A percentile compares a stretch with the other conserved stretches of the same genome.
Evolutionary conservation across 1,139 yeast genomes (phyloP).

Genomic region (Saccharomyces hybrid): DNA sequence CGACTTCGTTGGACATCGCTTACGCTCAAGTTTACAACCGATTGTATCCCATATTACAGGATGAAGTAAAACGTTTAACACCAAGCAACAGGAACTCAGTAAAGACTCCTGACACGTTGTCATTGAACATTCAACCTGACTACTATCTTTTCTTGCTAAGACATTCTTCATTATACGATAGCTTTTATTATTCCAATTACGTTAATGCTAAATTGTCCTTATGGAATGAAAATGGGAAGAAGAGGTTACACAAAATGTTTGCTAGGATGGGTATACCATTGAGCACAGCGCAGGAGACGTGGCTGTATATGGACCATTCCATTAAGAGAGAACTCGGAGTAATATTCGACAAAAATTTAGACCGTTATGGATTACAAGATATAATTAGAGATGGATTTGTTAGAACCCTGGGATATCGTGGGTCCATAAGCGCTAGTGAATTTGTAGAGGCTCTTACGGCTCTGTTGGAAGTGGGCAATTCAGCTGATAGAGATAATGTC

Average conservation of each 20-base stretch:
- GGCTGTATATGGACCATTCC: constrained; percentile 83
- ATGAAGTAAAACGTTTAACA: constrained; percentile 71
- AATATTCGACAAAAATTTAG: constrained; percentile 64
- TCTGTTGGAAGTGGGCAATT: constrained; percentile 58
- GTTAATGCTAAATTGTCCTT: constrained; percentile 79
- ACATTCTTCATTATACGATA: constrained; percentile 89
- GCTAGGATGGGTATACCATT: constrained; percentile 95
- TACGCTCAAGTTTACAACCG: constrained; percentile 72
- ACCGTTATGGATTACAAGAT: constrained; percentile 75
- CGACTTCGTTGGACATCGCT: constrained; percentile 69
- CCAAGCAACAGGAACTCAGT: constrained; percentile 29
- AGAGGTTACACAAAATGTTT: constrained; percentile 78
- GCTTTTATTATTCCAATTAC: constrained; percentile 83
- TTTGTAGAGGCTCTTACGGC: constrained; percentile 90
- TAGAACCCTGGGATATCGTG: constrained; percentile 78
- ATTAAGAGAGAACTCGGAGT: constrained; percentile 66
- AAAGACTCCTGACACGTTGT: constrained; percentile 50
- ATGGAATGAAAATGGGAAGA: constrained; percentile 91
- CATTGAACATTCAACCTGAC: constrained; percentile 68
- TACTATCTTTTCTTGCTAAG: constrained; percentile 79
- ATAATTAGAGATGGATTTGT: constrained; percentile 80
- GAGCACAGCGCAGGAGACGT: constrained; percentile 80
- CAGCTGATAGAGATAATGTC: constrained; percentile 7
- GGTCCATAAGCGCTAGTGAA: constrained; percentile 86
- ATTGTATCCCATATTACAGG: constrained; percentile 65